A percentile compares a stretch with the other conserved stretches of the same genome.
Conservation (phyloP, 2,329 filamentous ascomycete species). For the Exophiala spinifera region DNA sequence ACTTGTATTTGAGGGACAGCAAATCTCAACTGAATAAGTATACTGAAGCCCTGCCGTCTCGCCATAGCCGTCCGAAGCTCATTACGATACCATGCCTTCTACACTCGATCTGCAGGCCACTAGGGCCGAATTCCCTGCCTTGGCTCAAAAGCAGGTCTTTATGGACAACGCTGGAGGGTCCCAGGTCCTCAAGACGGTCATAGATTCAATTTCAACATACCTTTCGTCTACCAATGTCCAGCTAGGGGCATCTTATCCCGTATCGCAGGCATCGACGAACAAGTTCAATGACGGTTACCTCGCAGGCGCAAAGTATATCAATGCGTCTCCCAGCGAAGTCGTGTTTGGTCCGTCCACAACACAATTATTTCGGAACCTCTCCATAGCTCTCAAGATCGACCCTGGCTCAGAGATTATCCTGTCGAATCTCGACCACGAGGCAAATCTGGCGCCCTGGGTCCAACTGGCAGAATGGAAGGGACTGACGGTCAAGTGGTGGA, state of each 20-base stretch:
- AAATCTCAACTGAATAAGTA: neutral
- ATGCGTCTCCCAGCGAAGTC: conserved; percentile 64
- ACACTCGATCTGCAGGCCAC: conserved; percentile 55
- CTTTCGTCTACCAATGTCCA: conserved; percentile 69
- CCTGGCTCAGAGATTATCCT: conserved; percentile 66
- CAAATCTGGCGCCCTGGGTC: conserved; percentile 72
- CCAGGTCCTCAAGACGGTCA: conserved; percentile 65
- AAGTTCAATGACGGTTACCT: conserved; percentile 59
- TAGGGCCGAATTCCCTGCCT: conserved; percentile 64
- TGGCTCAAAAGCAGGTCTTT: conserved; percentile 65
- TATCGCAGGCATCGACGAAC: conserved; percentile 58
- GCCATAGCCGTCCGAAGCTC: neutral
- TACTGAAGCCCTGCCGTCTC: no score
- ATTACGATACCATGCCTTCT: conserved; percentile 10
- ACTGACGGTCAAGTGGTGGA: conserved; percentile 69
- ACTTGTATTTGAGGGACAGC: neutral
- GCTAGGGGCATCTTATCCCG: conserved; percentile 66
- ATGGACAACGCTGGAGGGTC: conserved; percentile 78
- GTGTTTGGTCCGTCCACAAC: conserved; percentile 73
- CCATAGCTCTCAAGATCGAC: conserved; percentile 52
- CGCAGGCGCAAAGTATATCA: conserved; percentile 68
- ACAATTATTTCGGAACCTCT: conserved; percentile 71
- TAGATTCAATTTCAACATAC: conserved; percentile 64
- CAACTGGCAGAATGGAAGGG: conserved; percentile 61
- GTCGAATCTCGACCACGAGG: conserved; percentile 72